Conservation (phyloP, 495 filamentous ascomycete species). For the Thermochaetoides thermophila region DNA sequence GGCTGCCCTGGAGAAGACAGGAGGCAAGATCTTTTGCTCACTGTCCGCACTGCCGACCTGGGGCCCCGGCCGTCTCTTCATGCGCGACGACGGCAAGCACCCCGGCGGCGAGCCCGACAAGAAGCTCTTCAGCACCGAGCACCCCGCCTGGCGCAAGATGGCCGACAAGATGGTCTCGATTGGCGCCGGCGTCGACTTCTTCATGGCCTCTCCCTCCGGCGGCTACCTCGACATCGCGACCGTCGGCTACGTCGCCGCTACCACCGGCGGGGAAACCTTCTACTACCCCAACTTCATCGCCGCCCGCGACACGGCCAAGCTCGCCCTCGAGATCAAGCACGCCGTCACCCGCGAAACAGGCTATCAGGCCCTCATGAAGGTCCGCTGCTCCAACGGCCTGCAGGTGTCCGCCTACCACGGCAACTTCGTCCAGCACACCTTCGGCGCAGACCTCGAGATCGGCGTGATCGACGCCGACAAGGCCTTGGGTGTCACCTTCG, state of each 20-base stretch:
- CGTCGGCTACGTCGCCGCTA: constrained; percentile 62
- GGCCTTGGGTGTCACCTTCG: constrained; percentile 80
- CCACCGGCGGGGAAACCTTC: constrained; percentile 82
- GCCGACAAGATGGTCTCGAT: constrained; percentile 79
- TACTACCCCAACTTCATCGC: constrained; percentile 94
- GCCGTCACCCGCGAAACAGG: constrained; percentile 84
- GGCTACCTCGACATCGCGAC: constrained; percentile 91
- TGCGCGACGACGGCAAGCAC: constrained; percentile 78
- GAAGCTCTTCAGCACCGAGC: constrained; percentile 81
- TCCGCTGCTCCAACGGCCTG: constrained; percentile 89
- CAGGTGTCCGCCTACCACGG: constrained; percentile 90
- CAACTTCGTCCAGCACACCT: constrained; percentile 89
- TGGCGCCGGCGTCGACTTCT: constrained; percentile 85
- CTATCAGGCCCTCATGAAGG: constrained; percentile 96
- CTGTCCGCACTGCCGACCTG: constrained; percentile 71
- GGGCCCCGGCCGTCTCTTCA: constrained; percentile 69
- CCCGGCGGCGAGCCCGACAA: constrained; percentile 81
- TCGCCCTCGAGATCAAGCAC: constrained; percentile 77
- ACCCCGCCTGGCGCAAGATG: constrained; percentile 66
- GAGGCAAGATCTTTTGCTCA: constrained; percentile 86
- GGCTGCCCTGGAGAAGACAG: constrained; percentile 65
- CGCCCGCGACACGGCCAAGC: constrained; percentile 66
- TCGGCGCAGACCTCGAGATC: constrained; percentile 90
- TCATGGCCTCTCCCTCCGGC: constrained; percentile 76
- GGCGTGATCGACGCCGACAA: constrained; percentile 89